These are phyloP conservation scores for Thalassia testudinum DNA, from an alignment of 116 monocot genomes.

Conservation along the genomic window DNA sequence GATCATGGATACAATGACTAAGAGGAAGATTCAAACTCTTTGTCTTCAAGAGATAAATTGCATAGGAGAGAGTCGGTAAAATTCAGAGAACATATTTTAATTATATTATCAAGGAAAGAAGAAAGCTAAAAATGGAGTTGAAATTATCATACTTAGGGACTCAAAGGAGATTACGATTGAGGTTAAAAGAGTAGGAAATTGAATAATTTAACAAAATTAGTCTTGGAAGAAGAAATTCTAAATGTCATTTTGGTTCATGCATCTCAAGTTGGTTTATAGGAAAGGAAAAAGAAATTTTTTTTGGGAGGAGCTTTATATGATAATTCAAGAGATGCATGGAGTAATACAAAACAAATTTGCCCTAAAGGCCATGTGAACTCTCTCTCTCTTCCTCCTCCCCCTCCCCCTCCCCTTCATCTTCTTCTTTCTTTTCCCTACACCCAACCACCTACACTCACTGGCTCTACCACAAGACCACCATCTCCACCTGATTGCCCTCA, in stretches of 20 bases:
- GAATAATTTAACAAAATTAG: neutral
- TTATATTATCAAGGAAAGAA: neutral
- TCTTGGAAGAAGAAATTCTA: too few species aligned
- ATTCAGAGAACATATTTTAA: neutral
- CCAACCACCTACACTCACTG: neutral
- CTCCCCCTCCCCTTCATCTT: too few species aligned
- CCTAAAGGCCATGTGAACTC: neutral
- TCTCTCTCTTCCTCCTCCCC: neutral
- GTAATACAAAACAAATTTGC: neutral
- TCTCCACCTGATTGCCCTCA: neutral
- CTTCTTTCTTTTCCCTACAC: too few species aligned
- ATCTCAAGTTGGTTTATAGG: too few species aligned
- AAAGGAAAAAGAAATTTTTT: neutral
- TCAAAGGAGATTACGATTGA: neutral
- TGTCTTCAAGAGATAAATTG: too few species aligned
- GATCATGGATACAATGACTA: too few species aligned
- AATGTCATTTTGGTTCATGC: neutral
- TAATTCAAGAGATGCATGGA: neutral
- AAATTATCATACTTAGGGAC: neutral
- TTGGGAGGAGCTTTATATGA: neutral
- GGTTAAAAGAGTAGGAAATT: neutral
- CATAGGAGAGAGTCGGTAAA: neutral
- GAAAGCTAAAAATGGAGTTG: neutral
- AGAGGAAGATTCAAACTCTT: neutral
- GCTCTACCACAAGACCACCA: neutral